Evolutionary conservation across 768 basidiomycete species (phyloP).

Genomic region (Brasilioporus rufonigricans): DNA sequence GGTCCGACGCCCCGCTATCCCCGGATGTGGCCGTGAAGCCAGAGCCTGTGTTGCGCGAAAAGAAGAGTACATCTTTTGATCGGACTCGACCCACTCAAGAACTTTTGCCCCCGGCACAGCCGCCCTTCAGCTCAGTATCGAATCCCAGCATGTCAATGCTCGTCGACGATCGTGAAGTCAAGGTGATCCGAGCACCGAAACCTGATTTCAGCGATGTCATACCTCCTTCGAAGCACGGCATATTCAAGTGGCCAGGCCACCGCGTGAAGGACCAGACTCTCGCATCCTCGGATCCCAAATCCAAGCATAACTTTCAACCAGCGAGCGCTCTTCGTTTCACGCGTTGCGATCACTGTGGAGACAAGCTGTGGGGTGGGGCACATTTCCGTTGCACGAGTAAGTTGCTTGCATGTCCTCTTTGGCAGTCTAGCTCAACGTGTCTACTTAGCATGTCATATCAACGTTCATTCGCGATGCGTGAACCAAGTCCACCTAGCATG

Average conservation of each 20-base stretch:
- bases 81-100: conserved; percentile 17
- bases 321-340: conserved; percentile 85
- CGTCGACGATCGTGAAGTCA: conserved; percentile 29
- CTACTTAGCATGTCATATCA: conserved; percentile 70
- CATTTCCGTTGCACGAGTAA: conserved; percentile 85
- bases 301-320: conserved; percentile 83
- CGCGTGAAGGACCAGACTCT: conserved; percentile 46
- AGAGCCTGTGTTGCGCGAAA: conserved; percentile 16
- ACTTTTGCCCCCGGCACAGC: background rate
- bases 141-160: conserved; percentile 21
- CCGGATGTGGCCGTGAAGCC: conserved; percentile 9
- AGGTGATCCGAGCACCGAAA: conserved; percentile 28
- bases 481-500: conserved; percentile 67
- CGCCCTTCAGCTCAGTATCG: conserved; percentile 17
- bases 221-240: conserved; percentile 51
- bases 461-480: conserved; percentile 86
- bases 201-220: conserved; percentile 41
- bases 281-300: conserved; percentile 35
- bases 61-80: conserved; percentile 32
- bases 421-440: conserved; percentile 1
- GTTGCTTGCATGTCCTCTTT: conserved; percentile 28
- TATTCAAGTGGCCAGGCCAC: conserved; percentile 72
- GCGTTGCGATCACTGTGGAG: conserved; percentile 92
- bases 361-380: conserved; percentile 99
- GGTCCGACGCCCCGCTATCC: conserved; percentile 14